Base-by-base conservation (phyloP, 2,329 filamentous ascomycete species). In the Fusarium nanum region DNA sequence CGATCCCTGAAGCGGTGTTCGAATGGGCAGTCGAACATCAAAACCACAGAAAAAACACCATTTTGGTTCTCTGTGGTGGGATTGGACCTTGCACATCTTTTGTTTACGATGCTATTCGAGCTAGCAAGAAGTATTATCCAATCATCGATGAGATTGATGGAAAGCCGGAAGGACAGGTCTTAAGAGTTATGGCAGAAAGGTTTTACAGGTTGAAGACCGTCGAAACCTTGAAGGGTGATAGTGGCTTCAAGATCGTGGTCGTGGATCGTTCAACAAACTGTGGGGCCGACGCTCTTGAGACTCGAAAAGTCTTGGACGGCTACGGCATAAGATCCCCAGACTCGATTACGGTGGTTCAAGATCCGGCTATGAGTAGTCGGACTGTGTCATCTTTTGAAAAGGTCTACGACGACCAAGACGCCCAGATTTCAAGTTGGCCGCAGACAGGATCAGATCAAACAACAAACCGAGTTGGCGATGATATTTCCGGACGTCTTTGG, bases 1-100 rank as follows among this genome's bases (percentile, higher is more conserved):
- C 58, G 12, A 68, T 71, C 1, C 46, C 68, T 0, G 67, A 68
- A 4, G 67, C 67, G 0, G 63, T 70, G 0, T 71, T 70, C 6
- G 46, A 60, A 2, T 70, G 67, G 67, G 63, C 54, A 0, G 12
- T 3, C 1, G 37, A 46, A 0, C 52, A 46, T 1, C 13, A 30
- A 18, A 13, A 6, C 0, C 2, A 5, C 6, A 14, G 14, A 3
- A 13, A 20, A 13, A 41, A 64, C 3, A 52, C n/a, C 3, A 25
- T 71, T 2, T 27, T 70, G 0, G 54, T 70, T 0, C 1, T 70
- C 1, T 70, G 67, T 2, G 67, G 68, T 0, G 68, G 67, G 1
- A 37, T 71, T 1, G 63, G 67, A 0, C 67, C 67, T 0, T 64
- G 58, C 3, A 70, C 67, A 0, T 0, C 40, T 3, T 70, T 70